Evolutionary conservation across 2,329 filamentous ascomycete species (phyloP), one percentile per base, ranked within the genome.

Genomic region (Verticillium nonalfalfae): DNA sequence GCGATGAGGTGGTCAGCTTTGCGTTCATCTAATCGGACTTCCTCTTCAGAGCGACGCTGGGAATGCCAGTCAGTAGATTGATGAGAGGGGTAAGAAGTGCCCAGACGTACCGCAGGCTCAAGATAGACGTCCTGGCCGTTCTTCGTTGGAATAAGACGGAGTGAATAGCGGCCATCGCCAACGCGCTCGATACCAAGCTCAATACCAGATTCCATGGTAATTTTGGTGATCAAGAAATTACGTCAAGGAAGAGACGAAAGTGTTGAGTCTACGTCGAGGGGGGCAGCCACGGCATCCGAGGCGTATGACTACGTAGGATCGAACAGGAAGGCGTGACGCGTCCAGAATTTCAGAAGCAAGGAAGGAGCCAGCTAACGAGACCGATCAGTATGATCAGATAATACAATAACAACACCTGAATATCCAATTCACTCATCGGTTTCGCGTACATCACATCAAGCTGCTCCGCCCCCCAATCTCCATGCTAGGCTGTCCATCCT

Each of bases 391-490:
- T 6, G 15, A 39, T 11, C 4, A 39, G 38, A 45, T 7, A 45
- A 15, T 7, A 45, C 39, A n/a, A 7, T n/a, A 40, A 7, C n/a
- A n/a, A 15, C n/a, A n/a, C 18, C n/a, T 9, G n/a, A 50, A 50
- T 9, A 50, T 50, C 4, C 7, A 50, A 21, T 50, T 13, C 7
- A 26, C 21, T 9, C 45, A 26, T 3, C 35, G 35, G 14, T 15
- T n/a, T 15, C 3, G n/a, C 7, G 21, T 18, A 50, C 35, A 59
- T 70, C 76, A 97, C 95, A 98, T 98, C 75, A 99, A 80, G 76
- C 93, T 98, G 68, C 90, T 94, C 72, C 95, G 82, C 14, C 93
- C 95, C 7, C 95, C 95, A 76, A 99, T 87, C 76, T 98, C 95
- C 74, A 88, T 96, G 61, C 90, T 90, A 0, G 90, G 93, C 75